Evolutionary conservation across 1,284 basidiomycete genomes (phyloP), one percentile per base, ranked within the genome.

Genomic region (Microbotryum intermedium): DNA sequence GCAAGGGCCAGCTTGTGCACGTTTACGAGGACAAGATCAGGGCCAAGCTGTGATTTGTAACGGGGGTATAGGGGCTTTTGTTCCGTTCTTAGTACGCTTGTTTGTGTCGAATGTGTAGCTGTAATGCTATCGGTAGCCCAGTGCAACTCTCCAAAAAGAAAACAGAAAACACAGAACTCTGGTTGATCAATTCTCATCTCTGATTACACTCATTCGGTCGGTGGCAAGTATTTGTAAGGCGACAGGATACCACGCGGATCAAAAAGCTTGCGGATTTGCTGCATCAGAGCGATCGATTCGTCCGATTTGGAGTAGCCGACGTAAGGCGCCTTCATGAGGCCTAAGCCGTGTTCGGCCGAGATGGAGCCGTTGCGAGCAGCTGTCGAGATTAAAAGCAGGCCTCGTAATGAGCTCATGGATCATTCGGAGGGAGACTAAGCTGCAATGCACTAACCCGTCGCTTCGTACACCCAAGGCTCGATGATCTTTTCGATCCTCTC

Each of bases 271-370:
- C 97, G 97, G 73, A 98, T 84, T 74, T 81, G 84, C 76, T 83
- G 87, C 94, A 99, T 98, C 78, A 85, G 79, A 57, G 84, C 84
- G 70, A 97, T 86, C 68, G 86, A 88, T 28, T 83, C 81, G 18
- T 80, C 77, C 64, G 80, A 82, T 77, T 98, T 95, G 9, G 89
- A 89, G 76, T 97, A 98, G 43, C 83, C 82, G 42, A 99, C 82
- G 50, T 90, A 90, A 65, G 88, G 84, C 0, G 89, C 88, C 78
- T 98, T 99, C 88, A 93, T 93, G 0, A 87, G 80, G 6, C 95
- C 90, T 57, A 98, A 84, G 3, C 95, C 94, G 74, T 98, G 94
- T 73, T 98, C 94, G 6, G 95, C 95, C 9, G 91, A 95, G 67
- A 98, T 84, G 0, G 93, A 97, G 2, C 95, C 95, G 52, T 70